Evolutionary conservation across 2,329 filamentous ascomycete species (phyloP).

Genomic region (Neofusicoccum umdonicola): DNA sequence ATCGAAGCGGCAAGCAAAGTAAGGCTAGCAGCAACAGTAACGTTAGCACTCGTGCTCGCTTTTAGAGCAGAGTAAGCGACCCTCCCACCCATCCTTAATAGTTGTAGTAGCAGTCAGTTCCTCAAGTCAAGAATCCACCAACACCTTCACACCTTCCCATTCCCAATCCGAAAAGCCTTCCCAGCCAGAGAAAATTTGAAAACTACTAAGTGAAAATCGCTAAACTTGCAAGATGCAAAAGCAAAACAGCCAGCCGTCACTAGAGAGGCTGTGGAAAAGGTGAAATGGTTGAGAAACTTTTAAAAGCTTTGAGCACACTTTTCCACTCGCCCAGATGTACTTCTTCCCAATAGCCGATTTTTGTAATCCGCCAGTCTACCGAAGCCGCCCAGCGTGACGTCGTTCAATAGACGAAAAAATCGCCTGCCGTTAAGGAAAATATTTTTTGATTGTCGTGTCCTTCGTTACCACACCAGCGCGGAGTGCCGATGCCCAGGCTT

Average conservation of each 20-base stretch:
- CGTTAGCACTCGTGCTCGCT: not conserved
- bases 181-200: slow-evolving; percentile 3
- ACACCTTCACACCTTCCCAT: slow-evolving; percentile 12
- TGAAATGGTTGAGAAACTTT: not conserved
- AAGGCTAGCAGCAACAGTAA: slow-evolving; percentile 12
- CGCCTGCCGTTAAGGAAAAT: slow-evolving; percentile 15
- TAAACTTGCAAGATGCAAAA: slow-evolving; percentile 12
- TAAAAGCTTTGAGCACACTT: slow-evolving; percentile 3
- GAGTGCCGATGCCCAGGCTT: not conserved
- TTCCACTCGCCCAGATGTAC: slow-evolving; percentile 13
- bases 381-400: slow-evolving; percentile 31
- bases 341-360: slow-evolving; percentile 12
- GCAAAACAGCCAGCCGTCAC: slow-evolving; percentile 12
- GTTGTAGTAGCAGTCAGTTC: slow-evolving; percentile 5
- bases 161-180: not conserved
- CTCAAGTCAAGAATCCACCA: slow-evolving; percentile 7
- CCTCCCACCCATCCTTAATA: slow-evolving; percentile 7
- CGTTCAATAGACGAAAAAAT: slow-evolving; percentile 29
- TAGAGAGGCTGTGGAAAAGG: slow-evolving; percentile 2
- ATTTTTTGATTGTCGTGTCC: slow-evolving; percentile 7
- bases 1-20: not conserved
- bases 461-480: slow-evolving; percentile 1
- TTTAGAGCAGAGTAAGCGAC: slow-evolving; percentile 14
- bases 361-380: slow-evolving; percentile 30
- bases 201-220: not conserved